Evolutionary conservation across 345 rosid genomes (phyloP), one percentile per base, ranked within the genome.

Genomic region (Eucalyptus curtisii): DNA sequence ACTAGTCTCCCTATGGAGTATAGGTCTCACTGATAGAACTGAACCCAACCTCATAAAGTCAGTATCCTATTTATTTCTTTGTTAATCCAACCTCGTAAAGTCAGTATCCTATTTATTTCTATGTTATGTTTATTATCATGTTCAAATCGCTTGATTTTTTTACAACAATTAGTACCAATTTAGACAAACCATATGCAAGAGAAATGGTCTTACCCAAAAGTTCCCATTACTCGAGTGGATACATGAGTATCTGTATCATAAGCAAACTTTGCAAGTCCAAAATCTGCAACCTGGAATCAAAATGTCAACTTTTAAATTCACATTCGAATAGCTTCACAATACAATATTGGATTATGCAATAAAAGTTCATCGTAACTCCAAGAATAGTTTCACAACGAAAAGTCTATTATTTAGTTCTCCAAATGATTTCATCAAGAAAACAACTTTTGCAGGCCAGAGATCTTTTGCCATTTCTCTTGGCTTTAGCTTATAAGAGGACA

Each of bases 141-240:
- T 55, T 22, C 61, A 55, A 55, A 55, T 55, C 0, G 0, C 6
- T 55, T 55, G 30, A 52, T 52, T 55, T 22, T 55, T 55, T 55
- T 24, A 55, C 30, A 55, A 55, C 13, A 4, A 0, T 52, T 1
- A 30, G 27, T 24, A 24, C 6, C 61, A 0, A 81, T 37, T 48
- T 31, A 8, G n/a, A 8, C 10, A 49, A 49, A 59, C 45, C 50
- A 47, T 10, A 76, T 19, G 71, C 57, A 61, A 55, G 61, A 24
- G 61, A 87, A 30, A 22, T 19, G 49, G 49, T 20, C 92, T 85
- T 95, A 96, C 99, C 99, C 99, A 90, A 95, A 95, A 80, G 99
- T 97, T 90, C 99, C 99, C 98, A 97, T 94, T 66, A 97, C 96
- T 88, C 99, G 92, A 68, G 99, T 97, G 44, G 99, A 96, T 85